Base-by-base conservation (phyloP, 169 alveolate genomes). In the Plasmodium chabaudi region DNA sequence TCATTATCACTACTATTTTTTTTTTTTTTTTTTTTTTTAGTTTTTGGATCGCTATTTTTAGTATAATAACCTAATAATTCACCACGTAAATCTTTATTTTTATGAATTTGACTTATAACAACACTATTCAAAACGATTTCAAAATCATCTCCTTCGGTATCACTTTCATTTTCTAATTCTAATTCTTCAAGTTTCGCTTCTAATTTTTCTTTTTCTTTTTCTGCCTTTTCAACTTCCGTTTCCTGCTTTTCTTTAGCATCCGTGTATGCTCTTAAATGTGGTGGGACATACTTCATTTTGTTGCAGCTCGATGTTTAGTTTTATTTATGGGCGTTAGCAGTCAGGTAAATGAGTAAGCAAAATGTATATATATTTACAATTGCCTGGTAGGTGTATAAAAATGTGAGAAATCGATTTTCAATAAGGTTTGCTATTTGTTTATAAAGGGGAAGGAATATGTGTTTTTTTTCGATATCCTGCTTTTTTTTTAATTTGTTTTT, bases 201-300 rank as follows among this genome's bases (percentile, higher is more conserved):
- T 10, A 47, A 27, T 17, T 64, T 57, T n/a, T 82, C 75, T 72
- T 82, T 57, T n/a, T 82, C 75, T 72, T 82, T 57, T 13, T 56
- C 42, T 17, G 15, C 63, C 56, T 82, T 72, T 39, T 21, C 59
- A 19, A 21, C 46, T 55, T 46, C 84, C 12, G 63, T 84, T 39
- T 67, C 73, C n/a, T 67, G 63, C 25, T 82, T 69, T 42, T 67
- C 84, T 44, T 82, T 69, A 51, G 57, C 64, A 19, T 82, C 90
- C 15, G 39, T 27, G 15, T 67, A 84, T 42, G 57, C 84, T 55
- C 90, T 25, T 61, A 68, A 67, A 21, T 51, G 86, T 13, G 90
- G 90, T 17, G 90, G 90, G 0, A 82, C 90, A 60, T 82, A 82
- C 72, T 82, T 82, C 90, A 82, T 82, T 57, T 27, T 15, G 59